Conservation (phyloP, 2,329 filamentous ascomycete species). For the Cyanodermella asteris region DNA sequence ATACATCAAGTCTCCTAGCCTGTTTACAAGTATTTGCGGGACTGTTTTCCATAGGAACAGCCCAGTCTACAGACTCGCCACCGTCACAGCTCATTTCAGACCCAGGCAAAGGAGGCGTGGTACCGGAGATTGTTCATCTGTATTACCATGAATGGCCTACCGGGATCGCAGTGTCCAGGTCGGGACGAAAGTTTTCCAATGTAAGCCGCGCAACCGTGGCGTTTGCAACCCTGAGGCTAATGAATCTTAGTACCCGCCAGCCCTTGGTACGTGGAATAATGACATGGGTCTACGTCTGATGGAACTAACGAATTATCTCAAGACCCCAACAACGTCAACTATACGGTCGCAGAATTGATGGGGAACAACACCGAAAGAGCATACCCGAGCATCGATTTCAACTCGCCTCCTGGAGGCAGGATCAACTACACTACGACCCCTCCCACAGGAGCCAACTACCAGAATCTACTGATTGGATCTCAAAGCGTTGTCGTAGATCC, state of each 20-base stretch:
- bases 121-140: slow-evolving; percentile 26
- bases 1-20: too few relatives aligned
- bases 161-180: slow-evolving; percentile 29
- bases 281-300: too few relatives aligned
- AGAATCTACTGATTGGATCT: slow-evolving; percentile 6
- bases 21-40: too few relatives aligned
- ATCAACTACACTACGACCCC: slow-evolving; percentile 30
- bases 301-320: too few relatives aligned
- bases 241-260: too few relatives aligned
- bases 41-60: too few relatives aligned
- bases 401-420: slow-evolving; percentile 26
- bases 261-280: too few relatives aligned
- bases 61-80: too few relatives aligned
- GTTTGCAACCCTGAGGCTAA: too few relatives aligned
- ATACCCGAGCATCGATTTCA: slow-evolving; percentile 22
- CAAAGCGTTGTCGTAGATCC: slow-evolving; percentile 30
- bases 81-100: slow-evolving; percentile 11
- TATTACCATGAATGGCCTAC: slow-evolving; percentile 28
- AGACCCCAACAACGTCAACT: slow-evolving; percentile 26
- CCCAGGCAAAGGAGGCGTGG: slow-evolving; percentile 18
- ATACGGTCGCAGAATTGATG: slow-evolving; percentile 26
- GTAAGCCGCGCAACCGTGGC: too few relatives aligned
- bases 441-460: slow-evolving; percentile 6
- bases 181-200: slow-evolving; percentile 29
- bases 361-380: slow-evolving; percentile 21